These are phyloP conservation scores for Amphichorda felina DNA, from an alignment of 2,329 filamentous ascomycete species.

Conservation along the genomic window DNA sequence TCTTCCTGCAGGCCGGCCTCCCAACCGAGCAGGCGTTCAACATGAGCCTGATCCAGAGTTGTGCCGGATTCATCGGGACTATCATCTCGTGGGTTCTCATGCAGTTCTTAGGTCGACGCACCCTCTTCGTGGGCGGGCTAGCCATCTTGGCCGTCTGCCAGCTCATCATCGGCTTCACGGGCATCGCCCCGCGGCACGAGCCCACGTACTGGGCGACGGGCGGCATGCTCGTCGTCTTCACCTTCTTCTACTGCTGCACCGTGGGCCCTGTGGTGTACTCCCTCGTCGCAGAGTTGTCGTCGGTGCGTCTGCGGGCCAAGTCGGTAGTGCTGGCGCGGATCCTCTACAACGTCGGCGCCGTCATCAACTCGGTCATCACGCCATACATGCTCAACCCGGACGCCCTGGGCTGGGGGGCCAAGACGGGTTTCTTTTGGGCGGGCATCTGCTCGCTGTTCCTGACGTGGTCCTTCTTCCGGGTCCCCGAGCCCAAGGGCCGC, in stretches of 20 bases:
- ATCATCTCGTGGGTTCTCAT: conserved; percentile 25
- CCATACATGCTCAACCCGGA: conserved; percentile 12
- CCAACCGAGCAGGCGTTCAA: conserved; percentile 19
- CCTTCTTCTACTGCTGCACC: conserved; percentile 11
- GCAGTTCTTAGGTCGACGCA: conserved; percentile 22
- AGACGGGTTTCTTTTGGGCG: conserved; percentile 10
- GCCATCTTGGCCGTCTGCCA: conserved; percentile 32
- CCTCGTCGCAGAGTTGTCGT: conserved; percentile 19
- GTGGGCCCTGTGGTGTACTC: conserved; percentile 9
- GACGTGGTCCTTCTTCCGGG: conserved; percentile 11
- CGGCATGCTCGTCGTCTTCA: conserved; percentile 15
- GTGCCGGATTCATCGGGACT: conserved; percentile 24
- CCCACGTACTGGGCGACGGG: conserved; percentile 2
- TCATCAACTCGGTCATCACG: conserved; percentile 7
- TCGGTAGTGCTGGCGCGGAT: conserved; percentile 16
- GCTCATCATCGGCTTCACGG: conserved; percentile 36
- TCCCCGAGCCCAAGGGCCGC: conserved; percentile 12
- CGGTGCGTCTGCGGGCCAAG: conserved; percentile 19
- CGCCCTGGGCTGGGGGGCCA: conserved; percentile 10
- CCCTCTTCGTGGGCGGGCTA: conserved; percentile 24
- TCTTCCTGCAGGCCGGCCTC: conserved; percentile 21
- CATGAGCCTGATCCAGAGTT: conserved; percentile 19
- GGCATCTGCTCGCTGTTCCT: conserved; percentile 6
- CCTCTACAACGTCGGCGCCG: conserved; percentile 11
- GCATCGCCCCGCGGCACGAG: conserved; percentile 16